Conservation (phyloP, 2,329 filamentous ascomycete species). For the Colletotrichum spinosum region DNA sequence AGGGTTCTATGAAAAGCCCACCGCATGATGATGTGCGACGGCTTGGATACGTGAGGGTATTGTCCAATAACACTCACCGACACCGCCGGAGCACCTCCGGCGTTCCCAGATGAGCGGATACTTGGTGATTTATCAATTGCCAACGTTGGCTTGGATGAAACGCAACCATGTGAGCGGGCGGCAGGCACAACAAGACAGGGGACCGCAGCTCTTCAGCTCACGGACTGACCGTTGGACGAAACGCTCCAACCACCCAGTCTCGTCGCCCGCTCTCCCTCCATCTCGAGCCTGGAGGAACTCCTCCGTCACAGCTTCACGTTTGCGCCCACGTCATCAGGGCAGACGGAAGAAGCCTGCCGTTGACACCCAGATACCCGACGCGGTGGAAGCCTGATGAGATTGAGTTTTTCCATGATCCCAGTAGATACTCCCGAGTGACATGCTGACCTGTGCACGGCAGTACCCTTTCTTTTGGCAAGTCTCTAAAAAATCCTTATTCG, state of each 20-base stretch:
- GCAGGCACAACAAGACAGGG: conserved; percentile 3
- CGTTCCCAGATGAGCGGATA: conserved; percentile 22
- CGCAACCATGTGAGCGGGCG: conserved; percentile 2
- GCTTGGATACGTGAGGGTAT: background rate
- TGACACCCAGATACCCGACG: conserved; percentile 6
- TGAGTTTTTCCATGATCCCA: conserved; percentile 25
- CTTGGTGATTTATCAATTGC: conserved; percentile 5
- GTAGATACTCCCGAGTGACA: background rate
- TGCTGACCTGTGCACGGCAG: conserved; percentile 10
- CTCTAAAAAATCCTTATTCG: too few species aligned
- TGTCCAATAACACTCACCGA: background rate
- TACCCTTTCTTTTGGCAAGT: background rate
- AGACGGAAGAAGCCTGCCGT: conserved; percentile 8
- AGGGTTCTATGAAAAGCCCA: conserved; percentile 7
- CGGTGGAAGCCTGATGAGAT: conserved; percentile 28
- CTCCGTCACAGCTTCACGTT: conserved; percentile 1
- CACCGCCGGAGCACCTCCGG: conserved; percentile 9
- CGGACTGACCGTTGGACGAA: conserved; percentile 10
- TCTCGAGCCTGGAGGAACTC: conserved; percentile 13
- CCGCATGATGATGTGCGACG: conserved; percentile 4
- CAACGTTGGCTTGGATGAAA: conserved; percentile 1
- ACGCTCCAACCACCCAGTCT: background rate
- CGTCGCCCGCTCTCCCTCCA: conserved; percentile 1
- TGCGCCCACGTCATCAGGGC: conserved; percentile 19
- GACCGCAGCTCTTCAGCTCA: conserved; percentile 1